Base-by-base conservation (phyloP, 2,329 filamentous ascomycete species). In the Cladophialophora immunda region DNA sequence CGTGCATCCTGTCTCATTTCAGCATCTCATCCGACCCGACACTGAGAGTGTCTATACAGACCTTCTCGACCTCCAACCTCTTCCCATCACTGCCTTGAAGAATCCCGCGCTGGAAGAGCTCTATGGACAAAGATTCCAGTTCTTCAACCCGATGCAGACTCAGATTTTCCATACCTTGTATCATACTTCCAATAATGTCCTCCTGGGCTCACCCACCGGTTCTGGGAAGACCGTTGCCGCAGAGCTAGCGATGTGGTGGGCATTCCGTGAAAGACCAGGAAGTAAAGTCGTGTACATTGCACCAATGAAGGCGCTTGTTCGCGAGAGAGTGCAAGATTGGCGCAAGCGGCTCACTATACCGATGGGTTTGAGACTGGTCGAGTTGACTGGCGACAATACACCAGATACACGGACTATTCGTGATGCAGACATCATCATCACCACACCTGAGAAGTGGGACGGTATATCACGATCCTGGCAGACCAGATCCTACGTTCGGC, bases 371-470 rank as follows among this genome's bases (percentile, higher is more conserved):
- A 96, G 93, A 78, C 83, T 99, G 22, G 95, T 99, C 17, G 95
- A 99, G 80, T 83, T 99, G 82, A 99, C 96, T 13, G 94, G 92
- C 83, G 95, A 99, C 81, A 99, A 98, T 75, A 99, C 96, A 0
- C 96, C 96, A 0, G 95, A 99, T 76, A 99, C 95, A 0, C 87
- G 93, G 58, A 97, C 94, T 0, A 99, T 99, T 73, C 89, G 94
- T 73, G 91, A 98, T 76, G 95, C 95, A 3, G 95, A 99, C 77
- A 93, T 99, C 69, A 99, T 99, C 74, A 93, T 99, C 74, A 99
- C 95, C 0, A 99, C 96, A 0, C 96, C 95, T n/a, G 95, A 99
- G 81, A 99, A 99, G 78, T 99, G 95, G 95, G 96, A 99, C 77
- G 96, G 96, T 87, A 98, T 99, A 73, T 97, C 93, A 73, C 92